phyloP scores from a whole-genome alignment of 192 early-diverging fungal species.

The Lunasporangiospora selenospora region DNA sequence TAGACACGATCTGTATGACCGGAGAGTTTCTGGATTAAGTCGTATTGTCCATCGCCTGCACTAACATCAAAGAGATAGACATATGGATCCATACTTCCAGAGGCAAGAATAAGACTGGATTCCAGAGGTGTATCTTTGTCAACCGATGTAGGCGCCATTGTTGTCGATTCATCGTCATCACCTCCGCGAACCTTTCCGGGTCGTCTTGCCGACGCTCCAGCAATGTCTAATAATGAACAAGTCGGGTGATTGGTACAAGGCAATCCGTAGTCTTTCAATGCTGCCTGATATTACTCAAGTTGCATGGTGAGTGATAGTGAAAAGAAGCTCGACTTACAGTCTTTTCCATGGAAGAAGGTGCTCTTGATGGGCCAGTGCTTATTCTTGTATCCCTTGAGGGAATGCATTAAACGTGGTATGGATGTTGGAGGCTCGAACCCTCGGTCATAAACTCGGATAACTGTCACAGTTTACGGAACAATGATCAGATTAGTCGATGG shows the following conservation, averaged over 20 bases:
- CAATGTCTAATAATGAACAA: too few relatives aligned
- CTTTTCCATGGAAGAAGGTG: conserved; percentile 76
- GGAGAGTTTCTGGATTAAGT: conserved; percentile 82
- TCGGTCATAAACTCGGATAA: conserved; percentile 91
- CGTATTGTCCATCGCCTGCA: conserved; percentile 55
- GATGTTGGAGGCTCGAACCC: conserved; percentile 81
- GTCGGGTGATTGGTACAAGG: too few relatives aligned
- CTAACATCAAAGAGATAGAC: conserved; percentile 79
- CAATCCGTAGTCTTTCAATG: too few relatives aligned
- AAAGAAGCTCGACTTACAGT: conserved; percentile 56
- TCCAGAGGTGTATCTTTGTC: conserved; percentile 56
- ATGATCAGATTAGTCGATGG: not conserved
- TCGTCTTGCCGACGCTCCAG: conserved; percentile 28
- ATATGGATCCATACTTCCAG: conserved; percentile 84
- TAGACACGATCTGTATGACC: conserved; percentile 96
- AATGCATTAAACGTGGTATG: conserved; percentile 71
- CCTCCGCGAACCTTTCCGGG: conserved; percentile 36
- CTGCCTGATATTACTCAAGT: too few relatives aligned
- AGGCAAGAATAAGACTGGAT: conserved; percentile 73
- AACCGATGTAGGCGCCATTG: conserved; percentile 10
- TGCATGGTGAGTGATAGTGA: not conserved
- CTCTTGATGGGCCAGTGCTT: conserved; percentile 96
- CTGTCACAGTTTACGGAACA: conserved; percentile 34
- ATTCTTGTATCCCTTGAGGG: conserved; percentile 91
- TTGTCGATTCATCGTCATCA: conserved; percentile 18